These are phyloP conservation scores for Bidens hawaiensis DNA, from an alignment of 140 eudicot genomes.

Conservation along the genomic window DNA sequence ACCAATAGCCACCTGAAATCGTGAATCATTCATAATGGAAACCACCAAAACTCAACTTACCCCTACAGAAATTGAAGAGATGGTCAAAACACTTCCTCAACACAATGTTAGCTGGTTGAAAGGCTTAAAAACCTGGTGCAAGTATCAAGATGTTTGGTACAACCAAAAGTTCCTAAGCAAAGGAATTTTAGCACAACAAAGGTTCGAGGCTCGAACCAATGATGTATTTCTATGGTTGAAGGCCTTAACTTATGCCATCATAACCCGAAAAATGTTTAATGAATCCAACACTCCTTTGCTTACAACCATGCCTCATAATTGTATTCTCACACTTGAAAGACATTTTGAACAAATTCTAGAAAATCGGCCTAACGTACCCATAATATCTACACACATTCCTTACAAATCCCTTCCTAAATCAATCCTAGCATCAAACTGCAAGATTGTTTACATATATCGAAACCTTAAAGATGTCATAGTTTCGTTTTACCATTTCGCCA, in stretches of 20 bases:
- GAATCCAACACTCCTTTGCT: neutral
- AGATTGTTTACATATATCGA: too few species aligned
- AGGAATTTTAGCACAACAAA: neutral
- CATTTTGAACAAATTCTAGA: too few species aligned
- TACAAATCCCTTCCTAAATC: neutral
- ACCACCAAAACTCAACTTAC: too few species aligned
- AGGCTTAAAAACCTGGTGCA: too few species aligned
- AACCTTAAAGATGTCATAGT: too few species aligned
- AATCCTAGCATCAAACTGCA: too few species aligned
- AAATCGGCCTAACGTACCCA: neutral
- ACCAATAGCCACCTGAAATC: too few species aligned
- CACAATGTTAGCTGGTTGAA: neutral
- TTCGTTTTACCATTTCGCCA: neutral
- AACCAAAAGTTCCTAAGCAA: neutral
- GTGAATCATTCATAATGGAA: too few species aligned
- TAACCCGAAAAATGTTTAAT: neutral
- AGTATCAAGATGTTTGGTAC: conserved; percentile 6
- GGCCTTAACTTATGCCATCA: conserved; percentile 7
- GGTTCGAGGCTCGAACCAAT: neutral
- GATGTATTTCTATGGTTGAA: conserved; percentile 7
- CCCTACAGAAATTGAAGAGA: neutral
- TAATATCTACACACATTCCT: conserved; percentile 2
- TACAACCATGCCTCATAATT: neutral
- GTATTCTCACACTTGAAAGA: neutral
- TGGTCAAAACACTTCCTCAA: neutral